These are phyloP conservation scores for Spizellomyces sp. DNA, from an alignment of 192 early-diverging fungal species.

Conservation along the genomic window DNA sequence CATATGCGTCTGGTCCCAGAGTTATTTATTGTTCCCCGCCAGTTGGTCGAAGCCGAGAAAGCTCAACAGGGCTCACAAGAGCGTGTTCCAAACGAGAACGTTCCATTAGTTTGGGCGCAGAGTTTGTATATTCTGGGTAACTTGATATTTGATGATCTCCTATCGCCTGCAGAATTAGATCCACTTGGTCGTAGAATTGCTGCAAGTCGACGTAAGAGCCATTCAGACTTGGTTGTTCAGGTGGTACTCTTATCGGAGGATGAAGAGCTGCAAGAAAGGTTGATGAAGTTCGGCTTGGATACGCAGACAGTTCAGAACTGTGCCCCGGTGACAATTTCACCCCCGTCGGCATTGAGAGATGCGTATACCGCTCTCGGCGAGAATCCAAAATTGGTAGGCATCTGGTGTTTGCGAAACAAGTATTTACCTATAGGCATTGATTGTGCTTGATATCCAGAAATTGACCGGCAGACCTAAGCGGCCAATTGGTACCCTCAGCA, in stretches of 20 bases:
- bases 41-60: conserved; percentile 72
- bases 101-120: conserved; percentile 87
- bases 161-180: conserved; percentile 79
- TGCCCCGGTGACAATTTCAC: conserved; percentile 68
- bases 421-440: too few species aligned
- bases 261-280: conserved; percentile 65
- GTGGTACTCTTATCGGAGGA: conserved; percentile 78
- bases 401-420: not conserved
- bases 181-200: conserved; percentile 76
- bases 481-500: conserved; percentile 77
- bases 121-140: conserved; percentile 77
- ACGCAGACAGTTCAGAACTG: conserved; percentile 78
- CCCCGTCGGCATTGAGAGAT: conserved; percentile 74
- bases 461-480: conserved; percentile 75
- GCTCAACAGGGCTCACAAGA: conserved; percentile 67
- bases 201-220: conserved; percentile 48
- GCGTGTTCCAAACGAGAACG: conserved; percentile 80
- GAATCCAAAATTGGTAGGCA: conserved; percentile 69
- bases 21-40: conserved; percentile 79
- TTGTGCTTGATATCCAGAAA: conserved; percentile 26
- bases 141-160: conserved; percentile 74
- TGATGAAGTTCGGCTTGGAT: conserved; percentile 76
- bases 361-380: conserved; percentile 72
- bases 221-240: conserved; percentile 71
- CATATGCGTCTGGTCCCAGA: conserved; percentile 57